Evolutionary conservation across 257 asterid genomes (phyloP).

Genomic region (Fraxinus anomala): DNA sequence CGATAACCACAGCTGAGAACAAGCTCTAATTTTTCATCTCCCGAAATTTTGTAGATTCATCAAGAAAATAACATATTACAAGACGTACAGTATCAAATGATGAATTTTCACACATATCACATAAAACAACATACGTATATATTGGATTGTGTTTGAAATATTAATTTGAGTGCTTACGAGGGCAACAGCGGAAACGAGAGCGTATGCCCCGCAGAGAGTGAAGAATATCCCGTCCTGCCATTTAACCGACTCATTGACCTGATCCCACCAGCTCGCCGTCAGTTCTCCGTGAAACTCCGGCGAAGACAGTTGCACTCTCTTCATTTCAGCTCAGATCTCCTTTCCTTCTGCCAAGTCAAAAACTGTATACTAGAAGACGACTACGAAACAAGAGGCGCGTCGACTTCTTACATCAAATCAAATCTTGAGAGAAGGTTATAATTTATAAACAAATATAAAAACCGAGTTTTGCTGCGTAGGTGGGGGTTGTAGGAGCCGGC

Average conservation of each 20-base stretch:
- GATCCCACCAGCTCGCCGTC: slow-evolving; percentile 72
- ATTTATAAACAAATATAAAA: too few species aligned
- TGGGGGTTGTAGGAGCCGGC: too few species aligned
- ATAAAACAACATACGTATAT: not conserved
- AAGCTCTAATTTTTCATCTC: slow-evolving; percentile 17
- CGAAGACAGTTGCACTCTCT: slow-evolving; percentile 45
- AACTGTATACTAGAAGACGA: not conserved
- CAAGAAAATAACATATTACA: slow-evolving; percentile 15
- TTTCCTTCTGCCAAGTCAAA: not conserved
- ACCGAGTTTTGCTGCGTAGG: too few species aligned
- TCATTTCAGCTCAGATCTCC: slow-evolving; percentile 40
- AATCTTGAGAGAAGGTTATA: too few species aligned
- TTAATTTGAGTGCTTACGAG: slow-evolving; percentile 48
- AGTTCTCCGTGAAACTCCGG: slow-evolving; percentile 43
- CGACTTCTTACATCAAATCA: too few species aligned
- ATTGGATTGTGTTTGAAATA: not conserved
- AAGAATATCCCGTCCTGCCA: slow-evolving; percentile 98
- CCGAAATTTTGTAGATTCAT: not conserved
- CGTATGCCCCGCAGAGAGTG: slow-evolving; percentile 75
- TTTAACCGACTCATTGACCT: slow-evolving; percentile 69
- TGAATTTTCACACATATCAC: not conserved
- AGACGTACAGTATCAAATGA: slow-evolving; percentile 11
- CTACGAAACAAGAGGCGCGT: slow-evolving; percentile 4
- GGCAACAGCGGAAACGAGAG: slow-evolving; percentile 77
- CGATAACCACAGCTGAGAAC: not conserved